phyloP scores from a whole-genome alignment of 2,329 filamentous ascomycete genomes.

The Trichoderma sp. region DNA sequence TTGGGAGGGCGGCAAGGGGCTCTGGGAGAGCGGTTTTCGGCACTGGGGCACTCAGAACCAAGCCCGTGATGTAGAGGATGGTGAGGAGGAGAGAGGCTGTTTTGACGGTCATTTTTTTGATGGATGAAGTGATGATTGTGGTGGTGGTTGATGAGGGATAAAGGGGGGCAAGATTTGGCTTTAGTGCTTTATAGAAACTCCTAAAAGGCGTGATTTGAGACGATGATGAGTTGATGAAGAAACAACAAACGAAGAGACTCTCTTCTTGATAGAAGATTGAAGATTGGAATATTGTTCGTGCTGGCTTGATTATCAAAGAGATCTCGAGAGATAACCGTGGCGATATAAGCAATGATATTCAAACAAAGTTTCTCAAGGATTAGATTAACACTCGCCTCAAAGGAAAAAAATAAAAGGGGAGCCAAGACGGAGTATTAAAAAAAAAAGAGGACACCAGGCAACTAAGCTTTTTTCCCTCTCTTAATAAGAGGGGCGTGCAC shows the following conservation, averaged over 20 bases:
- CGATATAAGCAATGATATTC: background rate
- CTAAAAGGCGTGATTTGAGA: background rate
- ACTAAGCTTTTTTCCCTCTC: conserved; percentile 13
- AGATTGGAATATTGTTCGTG: background rate
- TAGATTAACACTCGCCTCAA: background rate
- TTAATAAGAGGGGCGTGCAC: conserved; percentile 8
- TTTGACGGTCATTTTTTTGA: conserved; percentile 9
- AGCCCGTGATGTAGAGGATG: conserved; percentile 17
- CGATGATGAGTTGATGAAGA: background rate
- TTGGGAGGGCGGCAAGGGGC: background rate
- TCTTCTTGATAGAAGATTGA: no score
- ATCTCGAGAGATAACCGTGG: background rate
- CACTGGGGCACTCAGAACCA: conserved; percentile 25
- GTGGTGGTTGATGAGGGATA: background rate
- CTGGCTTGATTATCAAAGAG: background rate
- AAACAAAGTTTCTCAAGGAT: background rate
- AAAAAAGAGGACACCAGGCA: background rate
- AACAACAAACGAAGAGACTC: background rate
- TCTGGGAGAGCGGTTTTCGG: background rate
- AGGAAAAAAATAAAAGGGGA: background rate
- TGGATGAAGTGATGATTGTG: background rate
- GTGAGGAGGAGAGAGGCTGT: conserved; percentile 2
- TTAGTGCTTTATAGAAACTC: background rate
- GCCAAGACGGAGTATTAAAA: conserved; percentile 1
- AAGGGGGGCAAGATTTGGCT: background rate